Evolutionary conservation across 2,329 filamentous ascomycete genomes (phyloP).

Genomic region (Aquanectria penicillioides): DNA sequence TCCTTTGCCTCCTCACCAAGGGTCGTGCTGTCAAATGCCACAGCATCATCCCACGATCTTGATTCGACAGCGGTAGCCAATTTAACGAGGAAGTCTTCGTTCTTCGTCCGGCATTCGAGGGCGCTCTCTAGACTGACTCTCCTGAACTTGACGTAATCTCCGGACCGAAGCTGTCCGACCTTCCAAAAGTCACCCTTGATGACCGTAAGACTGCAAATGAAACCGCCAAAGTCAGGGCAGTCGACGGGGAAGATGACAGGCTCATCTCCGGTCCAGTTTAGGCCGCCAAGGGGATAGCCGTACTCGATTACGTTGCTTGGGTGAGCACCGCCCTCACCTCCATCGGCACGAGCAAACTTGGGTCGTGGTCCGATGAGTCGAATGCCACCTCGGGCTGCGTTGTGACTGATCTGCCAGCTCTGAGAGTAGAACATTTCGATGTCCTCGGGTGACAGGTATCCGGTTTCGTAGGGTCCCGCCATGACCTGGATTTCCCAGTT

Average conservation of each 20-base stretch:
- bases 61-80: background rate
- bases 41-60: constrained; percentile 7
- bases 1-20: constrained; percentile 10
- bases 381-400: constrained; percentile 68
- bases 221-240: constrained; percentile 46
- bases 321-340: constrained; percentile 71
- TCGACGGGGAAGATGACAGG: constrained; percentile 48
- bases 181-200: constrained; percentile 49
- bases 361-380: constrained; percentile 67
- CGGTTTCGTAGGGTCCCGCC: constrained; percentile 45
- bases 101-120: constrained; percentile 4
- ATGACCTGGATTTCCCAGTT: constrained; percentile 39
- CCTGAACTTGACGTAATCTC: constrained; percentile 33
- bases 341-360: constrained; percentile 66
- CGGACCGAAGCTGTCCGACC: constrained; percentile 47
- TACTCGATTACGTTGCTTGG: constrained; percentile 58
- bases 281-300: constrained; percentile 55
- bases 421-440: constrained; percentile 66
- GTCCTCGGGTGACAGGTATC: constrained; percentile 53
- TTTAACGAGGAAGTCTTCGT: constrained; percentile 17
- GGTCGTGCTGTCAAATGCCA: constrained; percentile 2
- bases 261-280: constrained; percentile 49
- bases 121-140: constrained; percentile 53
- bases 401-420: constrained; percentile 70
- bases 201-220: constrained; percentile 43